Conservation (phyloP, 2,329 filamentous ascomycete species). For the Cytospora chrysosperma region DNA sequence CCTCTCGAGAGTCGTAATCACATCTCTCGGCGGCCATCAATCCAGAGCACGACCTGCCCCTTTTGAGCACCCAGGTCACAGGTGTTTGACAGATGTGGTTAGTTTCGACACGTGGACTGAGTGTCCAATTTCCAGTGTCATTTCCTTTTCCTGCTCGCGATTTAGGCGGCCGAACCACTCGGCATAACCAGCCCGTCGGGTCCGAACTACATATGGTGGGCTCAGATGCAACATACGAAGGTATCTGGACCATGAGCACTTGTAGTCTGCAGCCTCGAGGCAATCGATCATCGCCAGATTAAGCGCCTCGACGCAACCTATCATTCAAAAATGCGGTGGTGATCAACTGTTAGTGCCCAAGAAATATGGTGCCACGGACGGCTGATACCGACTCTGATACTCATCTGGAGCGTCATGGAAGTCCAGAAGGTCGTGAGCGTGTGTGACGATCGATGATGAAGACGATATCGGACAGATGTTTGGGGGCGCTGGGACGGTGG, state of each 20-base stretch:
- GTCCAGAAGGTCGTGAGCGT: background rate
- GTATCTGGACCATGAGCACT: background rate
- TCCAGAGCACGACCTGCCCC: no score
- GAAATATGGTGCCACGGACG: background rate
- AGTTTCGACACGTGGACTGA: no score
- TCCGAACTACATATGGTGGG: background rate
- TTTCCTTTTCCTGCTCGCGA: no score
- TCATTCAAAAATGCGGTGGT: background rate
- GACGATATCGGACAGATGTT: no score
- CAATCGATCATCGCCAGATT: background rate
- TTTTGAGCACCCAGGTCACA: no score
- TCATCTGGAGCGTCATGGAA: background rate
- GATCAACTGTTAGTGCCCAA: background rate
- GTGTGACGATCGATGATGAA: background rate
- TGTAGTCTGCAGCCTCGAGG: background rate
- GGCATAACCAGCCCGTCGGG: background rate
- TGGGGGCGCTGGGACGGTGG: no score
- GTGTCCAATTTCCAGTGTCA: background rate
- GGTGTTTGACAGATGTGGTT: no score
- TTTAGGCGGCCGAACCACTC: slow-evolving; percentile 4
- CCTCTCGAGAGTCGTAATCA: no score
- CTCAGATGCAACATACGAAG: background rate
- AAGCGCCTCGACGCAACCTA: background rate
- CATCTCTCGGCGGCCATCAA: no score
- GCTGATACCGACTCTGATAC: background rate